Percentiles rank a stretch among this genome's conserved stretches.
phyloP scores from a whole-genome alignment of 1,284 basidiomycete species.

The Melanopsichium pennsylvanicum region DNA sequence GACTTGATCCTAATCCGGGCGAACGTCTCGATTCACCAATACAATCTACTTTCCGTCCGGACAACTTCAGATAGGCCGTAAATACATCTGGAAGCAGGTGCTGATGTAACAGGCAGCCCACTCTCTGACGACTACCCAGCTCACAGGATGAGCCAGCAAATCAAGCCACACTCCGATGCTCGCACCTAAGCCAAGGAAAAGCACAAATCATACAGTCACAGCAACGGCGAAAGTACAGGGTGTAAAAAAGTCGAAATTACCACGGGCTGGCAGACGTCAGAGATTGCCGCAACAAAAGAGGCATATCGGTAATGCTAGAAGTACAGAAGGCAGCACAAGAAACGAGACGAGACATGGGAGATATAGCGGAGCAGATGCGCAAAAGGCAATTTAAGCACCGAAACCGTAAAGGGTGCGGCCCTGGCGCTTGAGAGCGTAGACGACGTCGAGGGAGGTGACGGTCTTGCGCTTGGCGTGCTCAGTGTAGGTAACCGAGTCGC shows the following conservation, averaged over 20 bases:
- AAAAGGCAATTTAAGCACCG: conserved; percentile 53
- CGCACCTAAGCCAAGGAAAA: neutral
- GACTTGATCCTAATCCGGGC: too few species aligned
- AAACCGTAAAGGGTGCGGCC: conserved; percentile 80
- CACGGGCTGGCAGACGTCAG: conserved; percentile 41
- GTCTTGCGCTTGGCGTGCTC: conserved; percentile 95
- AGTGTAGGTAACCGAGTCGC: conserved; percentile 88
- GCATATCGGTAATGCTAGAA: conserved; percentile 52
- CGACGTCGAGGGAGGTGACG: conserved; percentile 87
- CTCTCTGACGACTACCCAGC: too few species aligned
- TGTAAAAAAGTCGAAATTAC: conserved; percentile 46
- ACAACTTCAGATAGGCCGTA: too few species aligned
- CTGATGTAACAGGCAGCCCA: too few species aligned
- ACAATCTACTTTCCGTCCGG: too few species aligned
- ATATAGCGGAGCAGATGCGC: conserved; percentile 1
- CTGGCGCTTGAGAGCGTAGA: conserved; percentile 88
- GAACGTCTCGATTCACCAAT: too few species aligned
- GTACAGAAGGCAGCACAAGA: conserved; percentile 46
- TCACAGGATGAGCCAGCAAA: too few species aligned
- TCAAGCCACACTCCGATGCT: neutral
- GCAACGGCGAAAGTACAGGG: conserved; percentile 16
- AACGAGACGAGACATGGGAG: conserved; percentile 25
- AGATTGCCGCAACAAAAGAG: conserved; percentile 43
- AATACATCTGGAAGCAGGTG: too few species aligned
- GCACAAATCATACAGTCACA: neutral